These are phyloP conservation scores for Fonsecaea monophora DNA, from an alignment of 2,329 filamentous ascomycete genomes.

Conservation along the genomic window DNA sequence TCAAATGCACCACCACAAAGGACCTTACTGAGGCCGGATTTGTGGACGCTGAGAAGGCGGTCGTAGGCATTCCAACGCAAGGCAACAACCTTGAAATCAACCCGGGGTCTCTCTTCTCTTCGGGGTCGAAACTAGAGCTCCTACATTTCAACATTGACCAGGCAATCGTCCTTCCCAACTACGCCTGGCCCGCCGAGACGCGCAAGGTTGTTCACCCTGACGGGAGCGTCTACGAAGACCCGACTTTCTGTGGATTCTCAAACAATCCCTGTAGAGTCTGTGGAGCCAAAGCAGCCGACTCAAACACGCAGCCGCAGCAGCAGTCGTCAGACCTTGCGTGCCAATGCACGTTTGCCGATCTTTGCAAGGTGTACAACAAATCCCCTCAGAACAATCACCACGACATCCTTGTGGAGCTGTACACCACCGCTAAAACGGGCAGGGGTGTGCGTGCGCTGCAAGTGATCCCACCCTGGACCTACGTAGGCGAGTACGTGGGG, in stretches of 20 bases:
- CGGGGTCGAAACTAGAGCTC: not conserved
- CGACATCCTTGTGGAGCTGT: slow-evolving; percentile 29
- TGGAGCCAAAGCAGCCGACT: not conserved
- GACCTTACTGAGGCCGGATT: slow-evolving; percentile 13
- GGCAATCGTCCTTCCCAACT: slow-evolving; percentile 19
- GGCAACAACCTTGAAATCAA: not conserved
- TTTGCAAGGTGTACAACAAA: slow-evolving; percentile 12
- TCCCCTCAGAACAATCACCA: not conserved
- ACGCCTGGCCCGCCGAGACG: slow-evolving; percentile 10
- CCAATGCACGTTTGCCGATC: slow-evolving; percentile 25
- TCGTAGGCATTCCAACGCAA: not conserved
- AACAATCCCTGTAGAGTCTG: slow-evolving; percentile 11
- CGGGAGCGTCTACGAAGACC: slow-evolving; percentile 12
- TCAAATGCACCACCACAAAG: slow-evolving; percentile 23
- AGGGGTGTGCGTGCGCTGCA: slow-evolving; percentile 35
- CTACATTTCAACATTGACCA: slow-evolving; percentile 23
- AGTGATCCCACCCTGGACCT: slow-evolving; percentile 15
- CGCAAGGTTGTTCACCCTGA: not conserved
- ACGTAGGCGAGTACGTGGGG: slow-evolving; percentile 36
- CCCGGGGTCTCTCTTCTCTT: not conserved
- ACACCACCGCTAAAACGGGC: slow-evolving; percentile 24
- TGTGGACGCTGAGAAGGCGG: slow-evolving; percentile 6
- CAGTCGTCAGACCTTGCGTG: not conserved
- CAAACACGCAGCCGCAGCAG: not conserved
- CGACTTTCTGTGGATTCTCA: slow-evolving; percentile 15